A percentile compares a stretch with the other conserved stretches of the same genome.
Evolutionary conservation across 208 protist species (phyloP).

Genomic region (Leishmania tropica): DNA sequence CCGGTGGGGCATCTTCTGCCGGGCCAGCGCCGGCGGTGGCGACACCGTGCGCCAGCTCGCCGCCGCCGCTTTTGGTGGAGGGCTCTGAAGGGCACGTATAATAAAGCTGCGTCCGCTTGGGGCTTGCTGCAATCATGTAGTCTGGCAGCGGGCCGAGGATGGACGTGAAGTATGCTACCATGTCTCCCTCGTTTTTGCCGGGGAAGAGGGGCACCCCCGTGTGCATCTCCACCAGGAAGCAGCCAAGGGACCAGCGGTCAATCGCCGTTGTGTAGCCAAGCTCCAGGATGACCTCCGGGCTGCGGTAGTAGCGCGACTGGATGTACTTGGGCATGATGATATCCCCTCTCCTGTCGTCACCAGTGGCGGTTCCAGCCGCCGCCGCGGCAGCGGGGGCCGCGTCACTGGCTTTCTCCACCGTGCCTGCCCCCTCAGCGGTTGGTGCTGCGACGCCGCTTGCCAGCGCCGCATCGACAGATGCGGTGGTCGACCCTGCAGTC

Average conservation of each 20-base stretch:
- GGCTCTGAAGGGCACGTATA: constrained; percentile 18
- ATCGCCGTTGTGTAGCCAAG: constrained; percentile 94
- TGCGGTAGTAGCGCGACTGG: constrained; percentile 98
- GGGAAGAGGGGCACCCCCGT: constrained; percentile 97
- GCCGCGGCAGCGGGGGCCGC: neutral
- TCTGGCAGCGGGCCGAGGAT: constrained; percentile 75
- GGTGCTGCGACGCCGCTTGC: neutral
- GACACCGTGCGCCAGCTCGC: neutral
- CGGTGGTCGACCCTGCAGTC: constrained; percentile 86
- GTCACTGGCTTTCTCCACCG: neutral
- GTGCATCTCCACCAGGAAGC: constrained; percentile 98
- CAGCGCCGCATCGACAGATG: neutral
- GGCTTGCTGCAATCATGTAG: constrained; percentile 73
- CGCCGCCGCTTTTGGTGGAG: neutral
- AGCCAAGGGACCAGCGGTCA: constrained; percentile 99
- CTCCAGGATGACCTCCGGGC: constrained; percentile 97
- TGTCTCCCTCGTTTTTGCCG: constrained; percentile 95
- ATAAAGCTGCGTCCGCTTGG: constrained; percentile 64
- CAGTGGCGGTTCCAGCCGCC: neutral
- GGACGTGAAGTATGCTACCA: constrained; percentile 93
- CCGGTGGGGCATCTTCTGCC: neutral
- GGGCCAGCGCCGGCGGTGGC: neutral
- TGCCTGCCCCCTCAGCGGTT: neutral
- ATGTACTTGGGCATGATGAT: constrained; percentile 74
- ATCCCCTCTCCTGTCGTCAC: neutral